Conservation (phyloP, 2,329 filamentous ascomycete species). For the Aspergillus bombycis region DNA sequence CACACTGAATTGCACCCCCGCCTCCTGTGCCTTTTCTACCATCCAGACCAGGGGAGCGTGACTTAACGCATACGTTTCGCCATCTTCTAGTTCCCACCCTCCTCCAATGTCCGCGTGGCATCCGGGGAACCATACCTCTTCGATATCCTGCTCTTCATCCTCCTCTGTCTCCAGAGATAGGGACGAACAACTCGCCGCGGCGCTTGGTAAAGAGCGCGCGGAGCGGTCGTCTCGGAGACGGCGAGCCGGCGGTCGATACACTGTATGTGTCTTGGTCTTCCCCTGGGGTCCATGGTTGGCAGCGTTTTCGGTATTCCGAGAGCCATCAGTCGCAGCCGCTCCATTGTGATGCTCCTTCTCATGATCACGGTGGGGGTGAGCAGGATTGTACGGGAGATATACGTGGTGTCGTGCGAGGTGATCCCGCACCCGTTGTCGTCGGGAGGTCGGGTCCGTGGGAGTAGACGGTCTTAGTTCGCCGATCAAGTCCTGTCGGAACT, state of each 20-base stretch:
- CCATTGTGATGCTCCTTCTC: neutral
- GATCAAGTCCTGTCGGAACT: conserved; percentile 61
- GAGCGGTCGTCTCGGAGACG: conserved; percentile 13
- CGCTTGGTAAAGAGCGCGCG: neutral
- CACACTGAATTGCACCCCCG: conserved; percentile 71
- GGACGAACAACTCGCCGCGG: neutral
- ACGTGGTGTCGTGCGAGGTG: neutral
- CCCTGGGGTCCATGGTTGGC: too few species aligned
- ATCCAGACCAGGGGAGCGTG: conserved; percentile 73
- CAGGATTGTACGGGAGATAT: neutral
- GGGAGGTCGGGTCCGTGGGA: conserved; percentile 19
- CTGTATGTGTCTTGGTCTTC: too few species aligned
- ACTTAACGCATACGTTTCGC: conserved; percentile 62
- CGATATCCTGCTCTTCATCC: conserved; percentile 67
- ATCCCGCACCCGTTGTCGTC: neutral
- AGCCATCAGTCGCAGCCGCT: too few species aligned
- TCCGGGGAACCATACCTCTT: conserved; percentile 75
- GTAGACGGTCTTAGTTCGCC: conserved; percentile 45
- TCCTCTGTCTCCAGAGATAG: conserved; percentile 16
- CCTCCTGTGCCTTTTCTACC: conserved; percentile 64
- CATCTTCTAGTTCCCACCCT: conserved; percentile 65
- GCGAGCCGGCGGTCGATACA: neutral
- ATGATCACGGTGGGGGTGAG: neutral
- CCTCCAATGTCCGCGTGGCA: conserved; percentile 79
- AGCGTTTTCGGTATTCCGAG: too few species aligned